phyloP scores from a whole-genome alignment of 2,329 filamentous ascomycete species.

The Fusarium nodosum region DNA sequence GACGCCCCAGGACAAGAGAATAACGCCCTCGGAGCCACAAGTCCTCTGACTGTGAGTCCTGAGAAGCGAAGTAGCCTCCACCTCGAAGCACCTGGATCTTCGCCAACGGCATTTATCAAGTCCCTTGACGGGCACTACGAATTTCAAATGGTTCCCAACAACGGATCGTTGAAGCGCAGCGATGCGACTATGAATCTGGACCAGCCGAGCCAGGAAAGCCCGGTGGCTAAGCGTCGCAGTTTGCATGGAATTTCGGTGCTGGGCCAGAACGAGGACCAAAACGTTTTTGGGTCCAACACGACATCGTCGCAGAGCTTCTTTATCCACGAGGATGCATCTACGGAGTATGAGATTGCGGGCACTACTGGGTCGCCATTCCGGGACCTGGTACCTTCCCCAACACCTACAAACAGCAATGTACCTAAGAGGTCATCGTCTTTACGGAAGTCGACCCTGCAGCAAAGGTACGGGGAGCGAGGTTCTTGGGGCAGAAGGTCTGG shows the following conservation, averaged over 20 bases:
- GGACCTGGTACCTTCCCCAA: constrained; percentile 61
- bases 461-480: constrained; percentile 78
- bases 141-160: constrained; percentile 55
- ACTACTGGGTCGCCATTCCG: constrained; percentile 51
- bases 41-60: constrained; percentile 41
- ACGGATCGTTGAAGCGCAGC: constrained; percentile 91
- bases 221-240: constrained; percentile 91
- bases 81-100: constrained; percentile 68
- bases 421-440: constrained; percentile 81
- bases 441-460: constrained; percentile 88
- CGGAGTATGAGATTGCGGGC: constrained; percentile 68
- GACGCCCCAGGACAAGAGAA: constrained; percentile 62
- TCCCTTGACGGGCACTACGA: constrained; percentile 62
- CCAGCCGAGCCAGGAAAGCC: constrained; percentile 81
- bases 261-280: constrained; percentile 70
- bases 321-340: constrained; percentile 62
- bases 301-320: constrained; percentile 63
- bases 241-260: constrained; percentile 80
- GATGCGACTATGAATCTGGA: constrained; percentile 92
- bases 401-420: constrained; percentile 64
- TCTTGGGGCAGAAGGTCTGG: constrained; percentile 73
- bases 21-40: constrained; percentile 55
- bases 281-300: constrained; percentile 77
- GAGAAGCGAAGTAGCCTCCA: constrained; percentile 71
- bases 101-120: constrained; percentile 65